Evolutionary conservation across 306 rosid genomes (phyloP).

Genomic region (Heteromeles arbutifolia): DNA sequence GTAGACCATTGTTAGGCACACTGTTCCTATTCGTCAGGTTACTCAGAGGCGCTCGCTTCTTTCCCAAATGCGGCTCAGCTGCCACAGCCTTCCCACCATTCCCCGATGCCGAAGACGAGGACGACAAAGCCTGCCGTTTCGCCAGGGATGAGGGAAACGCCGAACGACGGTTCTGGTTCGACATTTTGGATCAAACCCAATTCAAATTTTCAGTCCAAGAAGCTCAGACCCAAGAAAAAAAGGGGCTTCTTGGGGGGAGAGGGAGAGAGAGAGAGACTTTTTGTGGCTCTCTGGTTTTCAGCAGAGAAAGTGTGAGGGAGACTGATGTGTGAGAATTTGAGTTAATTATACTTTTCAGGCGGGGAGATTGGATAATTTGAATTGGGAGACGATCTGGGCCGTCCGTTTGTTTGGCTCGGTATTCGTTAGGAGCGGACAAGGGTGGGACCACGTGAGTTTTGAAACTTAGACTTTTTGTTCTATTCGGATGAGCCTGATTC

Average conservation of each 20-base stretch:
- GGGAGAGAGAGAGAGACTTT: neutral
- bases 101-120: constrained; percentile 36
- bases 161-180: constrained; percentile 66
- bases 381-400: constrained; percentile 46
- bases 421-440: constrained; percentile 59
- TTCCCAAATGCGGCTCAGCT: constrained; percentile 38
- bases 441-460: constrained; percentile 40
- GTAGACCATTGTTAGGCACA: constrained; percentile 25
- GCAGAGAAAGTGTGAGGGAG: constrained; percentile 15
- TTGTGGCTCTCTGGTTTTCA: neutral
- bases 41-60: constrained; percentile 80
- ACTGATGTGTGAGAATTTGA: neutral
- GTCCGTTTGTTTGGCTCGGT: constrained; percentile 32
- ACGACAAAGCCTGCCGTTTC: constrained; percentile 56
- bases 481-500: neutral
- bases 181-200: constrained; percentile 38
- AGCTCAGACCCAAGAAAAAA: constrained; percentile 26
- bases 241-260: neutral
- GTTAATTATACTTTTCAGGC: constrained; percentile 34
- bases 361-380: constrained; percentile 62
- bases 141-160: constrained; percentile 75
- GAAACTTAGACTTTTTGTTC: neutral
- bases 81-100: constrained; percentile 29
- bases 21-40: constrained; percentile 65
- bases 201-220: neutral